A percentile compares a stretch with the other conserved stretches of the same genome.
Conservation (phyloP, 345 rosid genomes). For the Stellera chamaejasme region DNA sequence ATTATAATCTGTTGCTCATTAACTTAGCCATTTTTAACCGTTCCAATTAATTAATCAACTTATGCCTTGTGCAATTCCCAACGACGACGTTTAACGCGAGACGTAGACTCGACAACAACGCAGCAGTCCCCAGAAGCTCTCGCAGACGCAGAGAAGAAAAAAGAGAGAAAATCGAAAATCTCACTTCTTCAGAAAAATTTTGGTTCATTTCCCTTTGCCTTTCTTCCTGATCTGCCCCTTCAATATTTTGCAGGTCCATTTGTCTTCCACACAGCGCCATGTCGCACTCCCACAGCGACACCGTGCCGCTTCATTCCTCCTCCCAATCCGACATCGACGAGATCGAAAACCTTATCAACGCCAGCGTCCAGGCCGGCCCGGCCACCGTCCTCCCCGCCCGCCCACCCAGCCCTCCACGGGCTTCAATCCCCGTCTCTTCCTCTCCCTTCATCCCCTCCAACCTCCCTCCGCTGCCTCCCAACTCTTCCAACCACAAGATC, state of each 20-base stretch:
- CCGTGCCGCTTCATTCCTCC: conserved; percentile 66
- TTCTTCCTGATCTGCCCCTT: too few species aligned
- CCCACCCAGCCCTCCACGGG: conserved; percentile 73
- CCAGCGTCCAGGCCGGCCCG: conserved; percentile 56
- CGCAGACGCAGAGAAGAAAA: neutral
- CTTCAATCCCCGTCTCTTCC: conserved; percentile 70
- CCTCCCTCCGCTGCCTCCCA: conserved; percentile 40
- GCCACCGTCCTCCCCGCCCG: conserved; percentile 84
- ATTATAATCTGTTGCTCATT: too few species aligned
- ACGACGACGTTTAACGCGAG: too few species aligned
- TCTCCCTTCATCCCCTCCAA: conserved; percentile 60
- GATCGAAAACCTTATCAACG: conserved; percentile 90
- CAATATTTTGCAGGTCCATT: neutral
- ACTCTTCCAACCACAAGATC: conserved; percentile 10
- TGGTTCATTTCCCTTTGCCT: neutral
- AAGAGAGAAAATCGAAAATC: too few species aligned
- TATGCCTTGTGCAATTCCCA: too few species aligned
- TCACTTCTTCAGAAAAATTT: neutral
- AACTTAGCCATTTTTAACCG: too few species aligned
- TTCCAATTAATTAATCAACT: too few species aligned
- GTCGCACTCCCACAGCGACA: conserved; percentile 71
- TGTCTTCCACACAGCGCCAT: conserved; percentile 23
- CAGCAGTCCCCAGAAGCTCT: neutral
- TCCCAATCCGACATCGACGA: conserved; percentile 99
- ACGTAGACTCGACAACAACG: neutral